A percentile compares a stretch with the other conserved stretches of the same genome.
Evolutionary conservation across 805 yeast genomes (phyloP).

Genomic region (Saturnispora dispora): DNA sequence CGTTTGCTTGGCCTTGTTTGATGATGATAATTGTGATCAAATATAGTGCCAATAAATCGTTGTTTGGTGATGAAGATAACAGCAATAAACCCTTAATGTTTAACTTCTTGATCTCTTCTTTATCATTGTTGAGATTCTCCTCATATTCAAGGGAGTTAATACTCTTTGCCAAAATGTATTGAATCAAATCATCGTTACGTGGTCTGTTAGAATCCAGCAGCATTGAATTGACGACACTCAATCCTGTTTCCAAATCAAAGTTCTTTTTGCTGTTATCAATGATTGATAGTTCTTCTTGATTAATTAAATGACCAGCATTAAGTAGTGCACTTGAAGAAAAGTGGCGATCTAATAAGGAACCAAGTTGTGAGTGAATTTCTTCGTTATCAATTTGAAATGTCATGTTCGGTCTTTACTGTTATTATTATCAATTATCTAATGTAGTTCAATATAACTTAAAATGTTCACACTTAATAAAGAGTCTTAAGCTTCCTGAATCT

Average conservation of each 20-base stretch:
- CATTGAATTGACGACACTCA: background rate
- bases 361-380: background rate
- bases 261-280: background rate
- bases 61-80: background rate
- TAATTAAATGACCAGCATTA: background rate
- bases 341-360: background rate
- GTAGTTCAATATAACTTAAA: background rate
- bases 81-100: background rate
- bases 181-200: background rate
- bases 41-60: background rate
- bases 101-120: background rate
- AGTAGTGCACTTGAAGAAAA: constrained; percentile 3
- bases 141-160: background rate
- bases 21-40: constrained; percentile 1
- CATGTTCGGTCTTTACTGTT: constrained; percentile 4
- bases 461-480: background rate
- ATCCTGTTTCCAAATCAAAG: background rate
- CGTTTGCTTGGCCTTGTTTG: background rate
- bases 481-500: background rate
- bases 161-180: background rate
- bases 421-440: background rate
- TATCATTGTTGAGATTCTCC: background rate
- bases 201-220: constrained; percentile 2
- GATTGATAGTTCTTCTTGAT: background rate
- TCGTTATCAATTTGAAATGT: constrained; percentile 4